Base-by-base conservation (phyloP, 2,329 filamentous ascomycete genomes). In the Verticillium alfalfae region DNA sequence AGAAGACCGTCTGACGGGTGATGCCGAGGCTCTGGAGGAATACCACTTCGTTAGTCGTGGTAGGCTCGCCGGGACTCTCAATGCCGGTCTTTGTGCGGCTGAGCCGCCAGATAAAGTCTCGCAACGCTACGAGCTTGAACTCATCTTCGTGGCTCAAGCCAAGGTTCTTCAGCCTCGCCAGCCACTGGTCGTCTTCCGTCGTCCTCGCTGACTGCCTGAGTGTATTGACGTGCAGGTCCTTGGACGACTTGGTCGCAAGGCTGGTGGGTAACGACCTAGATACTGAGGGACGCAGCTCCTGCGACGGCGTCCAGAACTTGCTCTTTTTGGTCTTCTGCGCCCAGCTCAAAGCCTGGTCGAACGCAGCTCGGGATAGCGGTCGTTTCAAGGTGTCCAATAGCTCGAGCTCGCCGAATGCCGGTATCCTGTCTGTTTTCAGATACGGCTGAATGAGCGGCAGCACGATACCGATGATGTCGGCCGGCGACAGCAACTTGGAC, bases 181-280 rank as follows among this genome's bases (percentile, higher is more conserved):
- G 79, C 93, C 95, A 98, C 67, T 93, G 87, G 65, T 97, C 93
- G 70, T 99, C 95, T 72, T 98, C 94, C 9, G 96, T 93, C 67
- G 93, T 97, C 70, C 88, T 93, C 0, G 84, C 77, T 3, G 90
- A 78, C 66, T 85, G 87, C 65, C 80, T 83, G 34, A 95, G 75
- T 10, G 86, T 80, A 67, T 83, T 84, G 57, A 78, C 72, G 41
- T 81, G 81, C 59, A 83, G 72, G 64, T 89, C 87, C 68, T 79
- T 82, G 56, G 83, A 79, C 56, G 84, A 81, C 64, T 85, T 81
- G 2, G 80, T 78, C 12, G 84, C 81, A 26, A 84, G 68, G 16
- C 80, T 83, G 5, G 68, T 69, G 16, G 83, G 78, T 6, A 85
- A 82, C 1, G 85, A 84, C 1, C 86, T 88, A 67, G 93, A 90